Evolutionary conservation across 2,329 filamentous ascomycete genomes (phyloP), one percentile per base, ranked within the genome.

Genomic region (Stagonosporopsis chrysanthemi): DNA sequence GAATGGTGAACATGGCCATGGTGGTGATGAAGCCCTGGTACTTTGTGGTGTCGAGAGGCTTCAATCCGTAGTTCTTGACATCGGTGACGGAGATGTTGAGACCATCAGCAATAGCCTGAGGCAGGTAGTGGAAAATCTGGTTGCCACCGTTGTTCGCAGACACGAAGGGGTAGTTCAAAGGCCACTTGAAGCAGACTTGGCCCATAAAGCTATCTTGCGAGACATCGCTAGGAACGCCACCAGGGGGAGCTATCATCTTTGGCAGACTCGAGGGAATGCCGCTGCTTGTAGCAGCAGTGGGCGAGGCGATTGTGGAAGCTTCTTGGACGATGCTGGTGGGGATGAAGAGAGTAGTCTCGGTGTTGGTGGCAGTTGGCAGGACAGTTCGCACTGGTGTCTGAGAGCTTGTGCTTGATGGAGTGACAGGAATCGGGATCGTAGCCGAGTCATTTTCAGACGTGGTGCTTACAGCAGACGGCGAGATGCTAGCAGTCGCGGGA

Each of bases 81-180:
- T 89, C 80, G 17, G 81, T 67, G 6, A 58, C 38, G 4, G 66
- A 67, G 49, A 82, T 74, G 49, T 75, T 75, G 9, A 96, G 80
- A 40, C 86, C 89, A 62, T 88, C 84, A 2, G 84, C 80, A 46
- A 97, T 82, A 63, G 90, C 91, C 49, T 81, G 67, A 0, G 92
- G 92, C 4, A 97, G 81, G 63, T 86, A 90, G 50, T 85, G 79
- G 80, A 97, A 96, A 69, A 99, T 91, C 77, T 98, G 94, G 36
- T 86, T 86, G 5, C 91, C 90, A 17, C 92, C 90, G 62, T 88
- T 83, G 14, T 86, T 82, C 61, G 89, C 87, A 22, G 80, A 81
- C 11, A 98, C 90, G 72, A 96, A 97, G 8, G 84, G 80, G 76
- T 95, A 99, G 79, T 96, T 94, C 66, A 96, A 83, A 1, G 86